Percentiles rank a stretch among this genome's conserved stretches.
Evolutionary conservation across 2,329 filamentous ascomycete genomes (phyloP).

Genomic region (Botrytis deweyae): DNA sequence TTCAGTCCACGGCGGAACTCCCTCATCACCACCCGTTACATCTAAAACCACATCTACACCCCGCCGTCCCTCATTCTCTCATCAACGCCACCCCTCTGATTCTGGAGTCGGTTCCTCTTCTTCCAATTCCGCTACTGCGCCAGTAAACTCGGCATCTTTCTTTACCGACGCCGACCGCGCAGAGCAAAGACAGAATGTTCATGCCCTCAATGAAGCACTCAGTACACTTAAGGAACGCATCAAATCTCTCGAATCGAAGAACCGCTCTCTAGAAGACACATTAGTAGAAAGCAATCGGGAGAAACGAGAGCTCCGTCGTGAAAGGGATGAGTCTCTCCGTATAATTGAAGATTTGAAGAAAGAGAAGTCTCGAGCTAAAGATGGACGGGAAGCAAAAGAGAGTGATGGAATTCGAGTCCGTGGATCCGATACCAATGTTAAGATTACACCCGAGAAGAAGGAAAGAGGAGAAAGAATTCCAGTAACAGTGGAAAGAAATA

Average conservation of each 20-base stretch:
- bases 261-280: slow-evolving; percentile 17
- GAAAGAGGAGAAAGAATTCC: slow-evolving; percentile 3
- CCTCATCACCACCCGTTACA: neutral
- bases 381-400: neutral
- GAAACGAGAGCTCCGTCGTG: slow-evolving; percentile 14
- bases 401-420: slow-evolving; percentile 6
- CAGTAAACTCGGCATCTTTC: slow-evolving; percentile 5
- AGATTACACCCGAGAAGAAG: slow-evolving; percentile 5
- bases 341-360: slow-evolving; percentile 11
- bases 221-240: slow-evolving; percentile 16
- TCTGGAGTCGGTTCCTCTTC: slow-evolving; percentile 16
- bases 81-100: slow-evolving; percentile 7
- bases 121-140: neutral
- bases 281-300: slow-evolving; percentile 18
- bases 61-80: slow-evolving; percentile 6
- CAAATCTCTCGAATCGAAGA: neutral
- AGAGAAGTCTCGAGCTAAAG: neutral
- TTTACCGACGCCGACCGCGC: neutral
- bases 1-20: neutral
- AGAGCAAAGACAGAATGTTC: neutral
- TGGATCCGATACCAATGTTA: neutral
- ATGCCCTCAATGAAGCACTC: slow-evolving; percentile 10
- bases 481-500: neutral
- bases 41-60: neutral
- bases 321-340: slow-evolving; percentile 3